Percentiles rank a stretch among this genome's conserved stretches.
Conservation (phyloP, 371 early-diverging fungal genomes). For the Rhizopus stolonifer region DNA sequence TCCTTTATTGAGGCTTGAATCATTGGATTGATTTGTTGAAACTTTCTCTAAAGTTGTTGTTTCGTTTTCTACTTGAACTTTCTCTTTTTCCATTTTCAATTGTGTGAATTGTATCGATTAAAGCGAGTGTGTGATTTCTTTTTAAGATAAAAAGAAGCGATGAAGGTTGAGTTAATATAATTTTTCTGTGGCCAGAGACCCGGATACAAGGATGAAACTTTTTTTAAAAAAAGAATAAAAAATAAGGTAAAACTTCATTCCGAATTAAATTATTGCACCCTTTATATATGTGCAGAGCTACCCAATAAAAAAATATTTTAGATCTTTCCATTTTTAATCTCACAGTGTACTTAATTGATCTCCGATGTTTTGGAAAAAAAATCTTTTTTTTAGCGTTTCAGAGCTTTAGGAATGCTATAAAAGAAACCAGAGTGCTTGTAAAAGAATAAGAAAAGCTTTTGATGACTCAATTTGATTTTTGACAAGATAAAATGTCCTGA, state of each 20-base stretch:
- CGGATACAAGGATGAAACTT: constrained; percentile 24
- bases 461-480: too few species aligned
- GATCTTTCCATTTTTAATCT: background rate
- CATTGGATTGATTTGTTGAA: constrained; percentile 14
- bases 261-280: background rate
- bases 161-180: constrained; percentile 4
- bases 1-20: constrained; percentile 2
- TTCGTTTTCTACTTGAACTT: constrained; percentile 15
- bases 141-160: background rate
- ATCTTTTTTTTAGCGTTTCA: background rate
- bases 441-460: too few species aligned
- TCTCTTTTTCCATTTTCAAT: constrained; percentile 14
- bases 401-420: too few species aligned
- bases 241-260: background rate
- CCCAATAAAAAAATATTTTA: background rate
- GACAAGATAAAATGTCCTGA: too few species aligned
- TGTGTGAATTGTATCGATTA: background rate
- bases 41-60: constrained; percentile 28
- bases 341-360: background rate
- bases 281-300: background rate
- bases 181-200: constrained; percentile 46
- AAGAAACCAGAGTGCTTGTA: too few species aligned
- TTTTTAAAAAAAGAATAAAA: background rate
- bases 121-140: background rate
- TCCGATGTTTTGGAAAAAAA: background rate